Conservation (phyloP, 139 green algal genomes). For the Micromonas commoda region DNA sequence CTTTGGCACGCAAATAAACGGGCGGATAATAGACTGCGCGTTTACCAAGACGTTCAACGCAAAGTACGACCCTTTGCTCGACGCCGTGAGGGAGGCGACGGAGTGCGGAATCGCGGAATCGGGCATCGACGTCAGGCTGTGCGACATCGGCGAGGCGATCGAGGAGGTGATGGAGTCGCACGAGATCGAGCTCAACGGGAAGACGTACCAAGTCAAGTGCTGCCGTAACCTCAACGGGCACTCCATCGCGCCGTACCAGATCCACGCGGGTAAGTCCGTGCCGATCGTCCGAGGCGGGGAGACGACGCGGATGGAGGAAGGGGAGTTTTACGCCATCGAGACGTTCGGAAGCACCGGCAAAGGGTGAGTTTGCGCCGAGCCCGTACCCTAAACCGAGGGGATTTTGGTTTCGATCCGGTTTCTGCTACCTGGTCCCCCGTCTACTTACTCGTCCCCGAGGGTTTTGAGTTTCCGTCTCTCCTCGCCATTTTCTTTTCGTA, state of each 20-base stretch:
- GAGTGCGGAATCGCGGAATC: slow-evolving; percentile 76
- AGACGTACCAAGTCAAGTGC: slow-evolving; percentile 60
- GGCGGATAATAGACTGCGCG: slow-evolving; percentile 92
- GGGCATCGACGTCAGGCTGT: slow-evolving; percentile 93
- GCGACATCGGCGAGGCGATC: slow-evolving; percentile 88
- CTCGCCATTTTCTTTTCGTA: neutral
- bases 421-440: too few species aligned
- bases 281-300: slow-evolving; percentile 58
- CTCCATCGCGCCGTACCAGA: slow-evolving; percentile 90
- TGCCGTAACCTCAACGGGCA: slow-evolving; percentile 94
- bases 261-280: slow-evolving; percentile 89
- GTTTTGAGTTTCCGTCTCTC: neutral
- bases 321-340: slow-evolving; percentile 99
- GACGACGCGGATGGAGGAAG: slow-evolving; percentile 89
- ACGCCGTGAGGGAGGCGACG: slow-evolving; percentile 86
- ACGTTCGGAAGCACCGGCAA: slow-evolving; percentile 90
- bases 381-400: neutral
- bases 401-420: neutral
- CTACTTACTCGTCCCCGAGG: neutral
- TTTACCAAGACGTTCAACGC: slow-evolving; percentile 95
- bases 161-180: slow-evolving; percentile 81
- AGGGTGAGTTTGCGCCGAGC: slow-evolving; percentile 24
- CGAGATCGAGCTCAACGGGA: slow-evolving; percentile 92
- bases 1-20: slow-evolving; percentile 53
- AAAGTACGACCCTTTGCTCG: slow-evolving; percentile 77